Evolutionary conservation across 768 basidiomycete species (phyloP).

Genomic region (Crepidotus variabilis): DNA sequence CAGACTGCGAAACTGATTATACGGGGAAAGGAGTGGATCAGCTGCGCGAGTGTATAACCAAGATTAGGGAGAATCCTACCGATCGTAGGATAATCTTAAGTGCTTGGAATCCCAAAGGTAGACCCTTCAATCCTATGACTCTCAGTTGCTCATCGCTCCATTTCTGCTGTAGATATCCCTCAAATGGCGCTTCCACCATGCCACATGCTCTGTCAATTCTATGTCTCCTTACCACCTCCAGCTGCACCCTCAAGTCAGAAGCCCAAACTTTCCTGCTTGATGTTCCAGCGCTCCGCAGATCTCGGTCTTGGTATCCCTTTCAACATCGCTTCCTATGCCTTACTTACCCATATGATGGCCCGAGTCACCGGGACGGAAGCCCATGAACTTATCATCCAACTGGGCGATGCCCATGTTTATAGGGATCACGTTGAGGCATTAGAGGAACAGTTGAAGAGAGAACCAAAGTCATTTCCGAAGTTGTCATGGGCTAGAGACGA

Average conservation of each 20-base stretch:
- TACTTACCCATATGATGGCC: slow-evolving; percentile 98
- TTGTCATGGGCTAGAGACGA: slow-evolving; percentile 64
- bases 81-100: slow-evolving; percentile 92
- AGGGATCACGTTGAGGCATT: slow-evolving; percentile 89
- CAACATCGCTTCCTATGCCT: slow-evolving; percentile 98
- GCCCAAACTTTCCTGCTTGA: slow-evolving; percentile 84
- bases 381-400: slow-evolving; percentile 89
- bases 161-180: slow-evolving; percentile 63
- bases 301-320: slow-evolving; percentile 97
- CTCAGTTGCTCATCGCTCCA: background rate
- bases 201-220: slow-evolving; percentile 99
- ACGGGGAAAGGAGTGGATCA: slow-evolving; percentile 89
- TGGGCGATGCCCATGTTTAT: slow-evolving; percentile 98
- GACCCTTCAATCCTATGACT: background rate
- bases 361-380: slow-evolving; percentile 82
- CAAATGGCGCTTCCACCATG: slow-evolving; percentile 97
- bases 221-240: slow-evolving; percentile 86
- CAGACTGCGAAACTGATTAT: slow-evolving; percentile 72
- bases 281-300: slow-evolving; percentile 98
- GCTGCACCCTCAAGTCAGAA: slow-evolving; percentile 41
- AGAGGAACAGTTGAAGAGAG: slow-evolving; percentile 70
- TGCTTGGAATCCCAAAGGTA: slow-evolving; percentile 98
- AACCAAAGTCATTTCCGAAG: slow-evolving; percentile 81
- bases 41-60: slow-evolving; percentile 80
- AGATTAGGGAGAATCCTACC: slow-evolving; percentile 91